Evolutionary conservation across 495 filamentous ascomycete genomes (phyloP), one percentile per base, ranked within the genome.

Genomic region (Hypoxylon rickii): DNA sequence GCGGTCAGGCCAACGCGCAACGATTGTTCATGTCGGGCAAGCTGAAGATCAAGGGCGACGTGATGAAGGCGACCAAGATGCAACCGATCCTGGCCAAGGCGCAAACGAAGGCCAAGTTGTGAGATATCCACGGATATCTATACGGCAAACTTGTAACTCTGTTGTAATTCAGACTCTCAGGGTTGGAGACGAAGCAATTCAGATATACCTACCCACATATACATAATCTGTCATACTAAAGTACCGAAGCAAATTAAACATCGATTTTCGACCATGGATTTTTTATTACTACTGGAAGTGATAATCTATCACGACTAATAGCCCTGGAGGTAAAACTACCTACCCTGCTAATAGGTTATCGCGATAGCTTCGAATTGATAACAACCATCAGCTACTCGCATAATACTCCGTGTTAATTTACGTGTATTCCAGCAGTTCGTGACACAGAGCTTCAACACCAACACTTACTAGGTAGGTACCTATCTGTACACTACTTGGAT

Each of bases 1-100:
- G 81, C 42, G 94, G 95, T 63, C 92, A 96, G 81, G 90, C 88
- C 66, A 92, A 96, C 60, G 92, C 94, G 44, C 94, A 97, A 82
- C 85, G 86, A 64, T 73, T 98, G 51, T 98, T 97, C 78, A 97
- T 98, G 92, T 81, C 81, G 6, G 94, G 94, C 67, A 96, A 96
- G 80, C 80, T 98, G 67, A 98, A 97, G 87, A 84, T 97, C 67
- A 95, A 92, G 83, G 94, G 94, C 41, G 90, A 97, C 73, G 86
- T 98, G 41, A 97, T 97, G 95, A 96, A 95, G 84, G 94, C 94
- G 18, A 97, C 94, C 37, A 96, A 95, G 85, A 86, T 94, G 74
- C 90, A 96, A 73, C 90, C 92, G 45, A 85, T 97, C 68, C 76
- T 97, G 56, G 91, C 92, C 82, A 95, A 92, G 79, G 89, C 91